Percentiles rank a stretch among this genome's conserved stretches.
phyloP scores from a whole-genome alignment of 2,329 filamentous ascomycete species.

The Neopestalotiopsis rosae region DNA sequence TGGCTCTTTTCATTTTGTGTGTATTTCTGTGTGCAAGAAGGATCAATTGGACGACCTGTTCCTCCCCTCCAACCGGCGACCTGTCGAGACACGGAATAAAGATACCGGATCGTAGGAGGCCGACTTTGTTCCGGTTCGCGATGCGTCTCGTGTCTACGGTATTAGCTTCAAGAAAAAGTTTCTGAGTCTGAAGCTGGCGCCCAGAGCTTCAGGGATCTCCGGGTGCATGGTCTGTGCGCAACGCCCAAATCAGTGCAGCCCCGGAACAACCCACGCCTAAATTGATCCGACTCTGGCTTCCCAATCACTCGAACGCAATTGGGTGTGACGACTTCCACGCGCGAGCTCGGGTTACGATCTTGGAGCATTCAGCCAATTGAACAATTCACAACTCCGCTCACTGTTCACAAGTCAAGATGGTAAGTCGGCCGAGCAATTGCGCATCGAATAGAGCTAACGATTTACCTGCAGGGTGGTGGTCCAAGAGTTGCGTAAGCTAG shows the following conservation, averaged over 20 bases:
- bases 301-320: conserved; percentile 14
- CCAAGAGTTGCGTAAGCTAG: conserved; percentile 62
- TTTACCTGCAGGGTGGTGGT: conserved; percentile 70
- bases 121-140: conserved; percentile 11
- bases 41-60: not conserved
- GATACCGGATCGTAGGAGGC: conserved; percentile 11
- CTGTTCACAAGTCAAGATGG: conserved; percentile 57
- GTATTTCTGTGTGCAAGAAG: conserved; percentile 1
- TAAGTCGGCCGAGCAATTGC: conserved; percentile 38
- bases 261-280: conserved; percentile 11
- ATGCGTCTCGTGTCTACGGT: conserved; percentile 11
- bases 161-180: conserved; percentile 16
- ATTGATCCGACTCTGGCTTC: conserved; percentile 13
- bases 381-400: conserved; percentile 28
- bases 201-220: conserved; percentile 14
- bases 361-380: conserved; percentile 6
- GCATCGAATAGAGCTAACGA: conserved; percentile 44
- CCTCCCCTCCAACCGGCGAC: conserved; percentile 15
- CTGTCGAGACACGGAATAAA: conserved; percentile 2
- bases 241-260: not conserved
- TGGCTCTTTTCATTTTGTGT: conserved; percentile 63
- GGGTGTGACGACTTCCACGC: conserved; percentile 13
- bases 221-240: conserved; percentile 12
- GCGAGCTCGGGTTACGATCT: conserved; percentile 16
- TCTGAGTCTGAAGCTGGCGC: conserved; percentile 15